phyloP scores from a whole-genome alignment of 2,329 filamentous ascomycete genomes.

The Ophiocordyceps sinensis region DNA sequence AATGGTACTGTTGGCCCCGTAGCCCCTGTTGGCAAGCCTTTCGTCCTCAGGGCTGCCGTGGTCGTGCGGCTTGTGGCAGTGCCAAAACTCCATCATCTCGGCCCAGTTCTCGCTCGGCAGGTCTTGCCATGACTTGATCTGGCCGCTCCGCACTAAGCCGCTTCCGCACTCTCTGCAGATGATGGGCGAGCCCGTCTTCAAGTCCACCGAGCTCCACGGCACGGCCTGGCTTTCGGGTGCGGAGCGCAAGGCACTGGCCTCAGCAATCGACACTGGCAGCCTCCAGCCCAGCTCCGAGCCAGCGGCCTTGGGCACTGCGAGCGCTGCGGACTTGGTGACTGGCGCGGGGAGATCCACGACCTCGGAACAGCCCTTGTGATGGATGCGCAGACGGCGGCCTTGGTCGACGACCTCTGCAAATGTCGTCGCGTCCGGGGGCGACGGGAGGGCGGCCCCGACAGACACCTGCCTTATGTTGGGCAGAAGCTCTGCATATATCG shows the following conservation, averaged over 20 bases:
- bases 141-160: conserved; percentile 21
- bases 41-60: conserved; percentile 30
- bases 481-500: conserved; percentile 50
- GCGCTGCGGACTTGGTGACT: conserved; percentile 16
- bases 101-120: conserved; percentile 95
- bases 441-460: conserved; percentile 35
- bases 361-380: conserved; percentile 25
- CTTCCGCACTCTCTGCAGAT: conserved; percentile 24
- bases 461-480: conserved; percentile 51
- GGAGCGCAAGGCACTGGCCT: conserved; percentile 11
- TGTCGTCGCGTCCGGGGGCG: conserved; percentile 27
- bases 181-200: conserved; percentile 26
- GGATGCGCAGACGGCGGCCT: conserved; percentile 30
- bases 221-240: conserved; percentile 23
- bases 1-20: conserved; percentile 68
- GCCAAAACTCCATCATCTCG: conserved; percentile 99
- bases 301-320: conserved; percentile 22
- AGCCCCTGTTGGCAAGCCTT: conserved; percentile 52
- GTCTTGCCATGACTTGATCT: conserved; percentile 63
- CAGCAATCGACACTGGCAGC: conserved; percentile 24
- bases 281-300: conserved; percentile 35
- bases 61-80: conserved; percentile 83
- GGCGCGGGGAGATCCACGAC: conserved; percentile 27
- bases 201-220: conserved; percentile 42
- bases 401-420: conserved; percentile 27